Base-by-base conservation (phyloP, 2,329 filamentous ascomycete genomes). In the Phyllosticta ampelicida region DNA sequence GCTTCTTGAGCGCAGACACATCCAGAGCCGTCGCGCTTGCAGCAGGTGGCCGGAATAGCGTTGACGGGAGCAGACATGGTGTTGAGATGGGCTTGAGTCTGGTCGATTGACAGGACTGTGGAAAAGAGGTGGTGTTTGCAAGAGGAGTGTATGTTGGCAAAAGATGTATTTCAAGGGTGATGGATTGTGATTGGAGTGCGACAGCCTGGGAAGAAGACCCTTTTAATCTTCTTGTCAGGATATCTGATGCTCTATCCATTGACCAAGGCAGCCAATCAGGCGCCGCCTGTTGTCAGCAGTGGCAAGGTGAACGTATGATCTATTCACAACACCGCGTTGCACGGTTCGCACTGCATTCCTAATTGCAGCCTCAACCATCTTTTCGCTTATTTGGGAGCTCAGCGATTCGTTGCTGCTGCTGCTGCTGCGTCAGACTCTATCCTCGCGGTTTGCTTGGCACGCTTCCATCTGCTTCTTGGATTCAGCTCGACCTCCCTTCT, bases 1-100 rank as follows among this genome's bases (percentile, higher is more conserved):
- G 82, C 80, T 65, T 83, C 79, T 56, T 77, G 73, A 48, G 80
- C 79, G 65, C 80, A 83, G 64, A 79, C 78, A 66, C 82, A 85
- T 66, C 75, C 72, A 65, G 75, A 76, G 63, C 76, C 75, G 65
- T 78, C 75, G 65, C 78, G 79, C 71, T 79, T 79, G 73, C 82
- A 85, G 80, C 82, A 85, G 65, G 78, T 80, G 51, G 70, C 66
- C 58, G 78, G 79, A 64, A 77, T 69, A 59, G 75, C 70, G 56
- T 69, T 61, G 55, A 65, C 67, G 30, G 70, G 64, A 44, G 36
- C 64, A 64, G 73, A 70, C 75, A 77, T 62, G 28, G 55, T 51
- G 48, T n/a, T 48, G 54, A 19, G 18, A 13, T 29, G 44, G 48
- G 28, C 48, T 13, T 20, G 51, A 23, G 21, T 52, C 26, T 20